Conservation (phyloP, 2,329 filamentous ascomycete genomes). For the Cladosporium sphaerospermum region DNA sequence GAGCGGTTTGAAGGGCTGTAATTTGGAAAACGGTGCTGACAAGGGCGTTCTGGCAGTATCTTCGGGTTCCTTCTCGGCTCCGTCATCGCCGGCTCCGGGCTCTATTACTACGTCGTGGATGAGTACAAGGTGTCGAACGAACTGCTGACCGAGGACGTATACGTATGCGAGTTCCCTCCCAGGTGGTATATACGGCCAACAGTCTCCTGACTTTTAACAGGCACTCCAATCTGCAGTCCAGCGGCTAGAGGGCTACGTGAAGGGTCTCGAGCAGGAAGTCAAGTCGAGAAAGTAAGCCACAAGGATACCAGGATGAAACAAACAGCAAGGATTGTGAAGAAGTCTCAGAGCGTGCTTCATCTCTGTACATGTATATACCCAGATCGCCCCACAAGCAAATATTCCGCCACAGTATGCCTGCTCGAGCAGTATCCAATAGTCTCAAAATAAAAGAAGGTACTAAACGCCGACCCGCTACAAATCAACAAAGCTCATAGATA, state of each 20-base stretch:
- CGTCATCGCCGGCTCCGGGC: constrained; percentile 67
- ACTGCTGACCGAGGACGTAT: constrained; percentile 89
- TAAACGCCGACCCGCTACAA: constrained; percentile 4
- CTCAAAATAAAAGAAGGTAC: neutral
- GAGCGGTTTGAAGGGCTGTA: neutral
- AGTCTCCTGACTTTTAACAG: constrained; percentile 41
- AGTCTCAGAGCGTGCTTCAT: constrained; percentile 3
- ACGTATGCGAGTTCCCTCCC: constrained; percentile 56
- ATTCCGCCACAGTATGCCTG: neutral
- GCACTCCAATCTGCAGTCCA: constrained; percentile 82
- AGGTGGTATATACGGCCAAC: too few relatives aligned
- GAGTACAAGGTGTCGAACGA: constrained; percentile 94
- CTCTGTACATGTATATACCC: constrained; percentile 21
- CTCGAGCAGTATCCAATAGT: neutral
- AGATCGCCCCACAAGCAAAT: neutral
- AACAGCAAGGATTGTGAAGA: neutral
- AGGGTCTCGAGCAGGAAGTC: constrained; percentile 73
- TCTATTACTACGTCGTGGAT: constrained; percentile 88
- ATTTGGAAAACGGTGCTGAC: constrained; percentile 2
- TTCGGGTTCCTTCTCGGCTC: constrained; percentile 88
- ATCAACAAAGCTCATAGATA: neutral
- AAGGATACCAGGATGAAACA: constrained; percentile 7
- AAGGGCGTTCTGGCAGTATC: constrained; percentile 50
- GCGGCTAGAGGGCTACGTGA: constrained; percentile 76
- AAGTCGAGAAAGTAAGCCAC: constrained; percentile 49